phyloP scores from a whole-genome alignment of 2,329 filamentous ascomycete species.

The Colletotrichum gloeosporioides region DNA sequence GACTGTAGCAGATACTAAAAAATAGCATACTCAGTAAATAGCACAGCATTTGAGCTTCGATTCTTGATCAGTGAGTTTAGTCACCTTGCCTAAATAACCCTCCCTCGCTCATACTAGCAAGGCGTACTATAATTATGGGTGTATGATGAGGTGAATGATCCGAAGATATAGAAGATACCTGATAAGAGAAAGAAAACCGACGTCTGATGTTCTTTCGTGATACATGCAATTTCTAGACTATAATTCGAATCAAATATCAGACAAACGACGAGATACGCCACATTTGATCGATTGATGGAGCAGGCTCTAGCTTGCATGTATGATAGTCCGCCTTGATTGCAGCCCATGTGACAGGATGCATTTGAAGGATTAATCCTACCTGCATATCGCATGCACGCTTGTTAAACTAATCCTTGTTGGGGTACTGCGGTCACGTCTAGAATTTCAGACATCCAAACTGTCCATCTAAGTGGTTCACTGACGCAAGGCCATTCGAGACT shows the following conservation, averaged over 20 bases:
- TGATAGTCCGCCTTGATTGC: background rate
- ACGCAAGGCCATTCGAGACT: background rate
- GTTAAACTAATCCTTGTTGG: background rate
- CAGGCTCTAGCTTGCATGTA: background rate
- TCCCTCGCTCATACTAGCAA: background rate
- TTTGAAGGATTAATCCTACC: background rate
- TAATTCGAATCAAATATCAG: background rate
- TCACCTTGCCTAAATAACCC: background rate
- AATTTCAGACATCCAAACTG: background rate
- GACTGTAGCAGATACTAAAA: background rate
- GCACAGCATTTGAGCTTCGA: background rate
- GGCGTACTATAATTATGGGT: background rate
- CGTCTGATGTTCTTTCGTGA: background rate
- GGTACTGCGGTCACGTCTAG: background rate
- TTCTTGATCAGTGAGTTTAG: background rate
- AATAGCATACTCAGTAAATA: background rate
- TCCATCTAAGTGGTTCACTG: background rate
- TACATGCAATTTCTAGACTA: background rate
- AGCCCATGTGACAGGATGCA: background rate
- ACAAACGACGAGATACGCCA: background rate
- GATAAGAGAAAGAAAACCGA: background rate
- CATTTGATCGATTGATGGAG: background rate
- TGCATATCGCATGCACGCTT: background rate
- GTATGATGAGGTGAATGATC: background rate
- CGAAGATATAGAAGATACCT: background rate